Base-by-base conservation (phyloP, 208 protist genomes). In the Trypanosoma avium region DNA sequence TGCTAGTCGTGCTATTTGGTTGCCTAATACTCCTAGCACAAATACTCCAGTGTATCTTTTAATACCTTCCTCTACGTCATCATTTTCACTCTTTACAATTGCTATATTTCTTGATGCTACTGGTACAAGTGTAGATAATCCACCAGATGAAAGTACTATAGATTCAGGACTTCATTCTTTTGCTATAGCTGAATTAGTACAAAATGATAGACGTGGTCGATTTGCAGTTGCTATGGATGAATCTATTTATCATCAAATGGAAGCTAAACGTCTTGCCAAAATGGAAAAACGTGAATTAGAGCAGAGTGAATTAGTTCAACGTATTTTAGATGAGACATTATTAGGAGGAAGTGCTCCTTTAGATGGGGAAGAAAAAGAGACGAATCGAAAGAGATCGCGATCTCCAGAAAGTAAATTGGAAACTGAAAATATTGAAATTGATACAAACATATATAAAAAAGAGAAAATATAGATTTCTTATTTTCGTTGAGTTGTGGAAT, bases 41-140 rank as follows among this genome's bases (percentile, higher is more conserved):
- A 55, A 72, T 21, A 73, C 75, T 33, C 75, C 83, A 0, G 87
- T 85, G 24, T 78, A 73, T 53, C 60, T 88, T 33, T 68, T 93
- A 32, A 64, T 73, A n/a, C 70, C 69, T 19, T 49, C 67, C 3
- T 70, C 69, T 10, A 19, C 38, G 4, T 60, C 65, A 15, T 24
- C 65, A n/a, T 4, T 40, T 15, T 21, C 17, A 27, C 27, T 74
- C 5, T 61, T 61, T 26, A 60, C 56, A 0, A 27, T 73, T 26
- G 7, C 45, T 7, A 40, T 76, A 15, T 55, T 76, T 48, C 29
- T 62, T 26, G 30, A 43, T 46, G 64, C 50, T 12, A 45, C 58
- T n/a, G 30, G 17, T 29, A 32, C 58, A 4, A 19, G n/a, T 26
- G 46, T 17, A 27, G 32, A 17, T 19, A 53, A 64, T 4, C 19